Evolutionary conservation across 768 basidiomycete genomes (phyloP).

Genomic region (Panaeolus cyanescens): DNA sequence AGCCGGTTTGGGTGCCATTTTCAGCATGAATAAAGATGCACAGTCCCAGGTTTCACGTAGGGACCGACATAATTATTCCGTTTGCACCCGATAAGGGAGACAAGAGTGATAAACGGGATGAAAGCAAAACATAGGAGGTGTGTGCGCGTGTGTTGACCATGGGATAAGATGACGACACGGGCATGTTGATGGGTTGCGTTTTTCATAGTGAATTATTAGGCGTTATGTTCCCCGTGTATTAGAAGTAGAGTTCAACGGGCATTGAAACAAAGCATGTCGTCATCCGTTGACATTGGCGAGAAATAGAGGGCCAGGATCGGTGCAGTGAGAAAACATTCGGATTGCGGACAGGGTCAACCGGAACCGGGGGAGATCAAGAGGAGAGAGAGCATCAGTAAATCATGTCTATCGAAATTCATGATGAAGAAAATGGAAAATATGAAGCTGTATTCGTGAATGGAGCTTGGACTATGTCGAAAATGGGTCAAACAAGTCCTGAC

Average conservation of each 20-base stretch:
- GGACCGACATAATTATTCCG: not conserved
- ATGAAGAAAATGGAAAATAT: not conserved
- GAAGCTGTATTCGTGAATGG: not conserved
- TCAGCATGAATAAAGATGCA: not conserved
- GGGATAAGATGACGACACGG: conserved; percentile 4
- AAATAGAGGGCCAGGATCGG: not conserved
- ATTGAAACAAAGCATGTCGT: conserved; percentile 2
- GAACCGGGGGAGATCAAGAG: conserved; percentile 1
- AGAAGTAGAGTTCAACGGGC: not conserved
- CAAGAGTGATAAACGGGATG: not conserved
- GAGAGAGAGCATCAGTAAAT: not conserved
- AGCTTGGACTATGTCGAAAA: not conserved
- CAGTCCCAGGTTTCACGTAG: not conserved
- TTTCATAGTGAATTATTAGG: not conserved
- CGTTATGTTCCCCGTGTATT: not conserved
- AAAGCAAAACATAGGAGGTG: conserved; percentile 2
- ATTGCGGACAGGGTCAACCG: not conserved
- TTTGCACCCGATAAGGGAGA: not conserved
- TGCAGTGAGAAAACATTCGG: not conserved
- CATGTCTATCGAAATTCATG: not conserved
- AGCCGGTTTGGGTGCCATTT: not conserved
- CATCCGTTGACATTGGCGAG: not conserved
- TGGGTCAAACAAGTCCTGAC: not conserved
- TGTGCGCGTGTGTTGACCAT: not conserved
- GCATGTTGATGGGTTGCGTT: conserved; percentile 2